Evolutionary conservation across 805 yeast genomes (phyloP), one percentile per base, ranked within the genome.

Genomic region (Wickerhamiella lipophila): DNA sequence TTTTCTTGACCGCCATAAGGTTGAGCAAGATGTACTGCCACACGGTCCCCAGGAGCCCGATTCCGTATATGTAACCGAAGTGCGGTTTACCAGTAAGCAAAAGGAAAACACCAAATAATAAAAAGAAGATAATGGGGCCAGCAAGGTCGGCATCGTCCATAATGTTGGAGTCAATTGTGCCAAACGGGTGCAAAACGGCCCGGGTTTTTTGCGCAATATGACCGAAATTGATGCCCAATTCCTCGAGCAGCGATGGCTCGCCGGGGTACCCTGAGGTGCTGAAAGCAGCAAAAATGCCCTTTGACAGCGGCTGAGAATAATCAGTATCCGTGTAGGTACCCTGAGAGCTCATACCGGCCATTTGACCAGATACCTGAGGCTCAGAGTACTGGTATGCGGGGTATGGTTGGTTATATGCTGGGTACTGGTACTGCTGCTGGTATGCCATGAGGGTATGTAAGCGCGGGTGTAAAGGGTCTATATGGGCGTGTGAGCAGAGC

Each of bases 61-160:
- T 94, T 35, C 98, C 97, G 60, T 92, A 92, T 45, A 92, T 83
- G 64, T 92, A 92, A 1, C 97, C 97, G 62, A 92, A 92, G 64
- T 92, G 97, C 13, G 89, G 83, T 64, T 89, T 92, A 4, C 98
- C 97, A 1, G 95, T 62, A 29, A 88, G 70, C 46, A 89, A 68
- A 48, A 92, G 68, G 52, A 82, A 77, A 0, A 87, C 74, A 18
- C 96, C 98, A 61, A 89, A 89, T 50, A 86, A 65, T 47, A 92
- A 68, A 59, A 89, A 89, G 64, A 89, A 92, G 36, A 92, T 68
- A 27, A 92, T 72, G 1, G 98, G 98, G 1, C 98, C 98, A 0
- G 97, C 96, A 56, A 92, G 71, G 62, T 92, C 98, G 22, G 92
- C 74, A 64, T 89, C 98, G 47, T 79, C 78, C 77, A 85, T 76